A percentile compares a stretch with the other conserved stretches of the same genome.
These are phyloP conservation scores for Stipa capillata DNA, from an alignment of 176 grass and related monocot genomes.

Conservation along the genomic window DNA sequence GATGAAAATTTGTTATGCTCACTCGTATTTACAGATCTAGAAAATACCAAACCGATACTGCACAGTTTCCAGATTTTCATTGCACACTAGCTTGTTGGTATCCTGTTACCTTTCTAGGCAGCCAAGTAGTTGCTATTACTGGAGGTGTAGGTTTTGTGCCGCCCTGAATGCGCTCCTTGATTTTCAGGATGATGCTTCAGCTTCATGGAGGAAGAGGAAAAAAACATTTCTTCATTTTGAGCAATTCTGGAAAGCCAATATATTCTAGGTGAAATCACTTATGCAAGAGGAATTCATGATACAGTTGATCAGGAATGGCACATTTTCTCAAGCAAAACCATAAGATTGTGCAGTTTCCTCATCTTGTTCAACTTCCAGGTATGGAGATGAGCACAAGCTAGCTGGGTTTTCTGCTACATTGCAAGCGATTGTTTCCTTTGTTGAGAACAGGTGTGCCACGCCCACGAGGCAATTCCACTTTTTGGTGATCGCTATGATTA, in stretches of 20 bases:
- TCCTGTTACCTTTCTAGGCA: not conserved
- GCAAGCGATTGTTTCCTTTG: constrained; percentile 95
- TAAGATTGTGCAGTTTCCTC: not conserved
- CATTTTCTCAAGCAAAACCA: not conserved
- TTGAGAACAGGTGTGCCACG: constrained; percentile 84
- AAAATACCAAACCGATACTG: not conserved
- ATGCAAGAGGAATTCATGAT: not conserved
- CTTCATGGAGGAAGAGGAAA: constrained; percentile 95
- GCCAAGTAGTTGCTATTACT: not conserved
- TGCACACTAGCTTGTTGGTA: not conserved
- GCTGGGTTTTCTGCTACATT: constrained; percentile 97
- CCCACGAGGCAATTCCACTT: not conserved
- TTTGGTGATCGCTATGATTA: not conserved
- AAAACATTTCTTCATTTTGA: constrained; percentile 95
- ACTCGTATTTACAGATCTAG: not conserved
- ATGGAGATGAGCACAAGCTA: constrained; percentile 95
- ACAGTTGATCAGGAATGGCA: not conserved
- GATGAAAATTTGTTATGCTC: not conserved
- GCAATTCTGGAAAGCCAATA: constrained; percentile 94
- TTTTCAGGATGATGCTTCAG: constrained; percentile 75
- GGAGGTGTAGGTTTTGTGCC: not conserved
- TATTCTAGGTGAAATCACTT: constrained; percentile 60
- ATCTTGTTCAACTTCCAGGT: constrained; percentile 41
- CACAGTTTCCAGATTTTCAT: no score
- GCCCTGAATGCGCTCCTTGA: not conserved